A percentile compares a stretch with the other conserved stretches of the same genome.
phyloP scores from a whole-genome alignment of 1,284 basidiomycete species.

The Boletus sp. region DNA sequence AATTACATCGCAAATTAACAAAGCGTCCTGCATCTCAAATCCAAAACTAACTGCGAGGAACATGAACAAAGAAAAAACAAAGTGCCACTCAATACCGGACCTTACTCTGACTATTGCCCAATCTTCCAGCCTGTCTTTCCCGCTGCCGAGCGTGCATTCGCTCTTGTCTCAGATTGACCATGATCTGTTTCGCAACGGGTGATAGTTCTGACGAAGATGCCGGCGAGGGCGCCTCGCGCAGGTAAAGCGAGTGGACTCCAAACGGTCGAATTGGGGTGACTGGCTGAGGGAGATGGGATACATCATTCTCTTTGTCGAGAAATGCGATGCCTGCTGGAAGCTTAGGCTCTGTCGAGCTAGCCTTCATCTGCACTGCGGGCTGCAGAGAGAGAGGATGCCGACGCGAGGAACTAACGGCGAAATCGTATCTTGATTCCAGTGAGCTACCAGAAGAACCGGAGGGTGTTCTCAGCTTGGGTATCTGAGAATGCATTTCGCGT shows the following conservation, averaged over 20 bases:
- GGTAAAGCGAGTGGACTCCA: slow-evolving; percentile 40
- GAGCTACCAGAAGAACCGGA: slow-evolving; percentile 35
- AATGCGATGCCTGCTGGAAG: neutral
- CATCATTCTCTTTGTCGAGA: slow-evolving; percentile 32
- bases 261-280: slow-evolving; percentile 36
- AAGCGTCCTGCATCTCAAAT: slow-evolving; percentile 15
- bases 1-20: slow-evolving; percentile 25
- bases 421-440: slow-evolving; percentile 17
- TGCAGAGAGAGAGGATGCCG: slow-evolving; percentile 15
- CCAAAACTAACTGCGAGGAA: slow-evolving; percentile 17
- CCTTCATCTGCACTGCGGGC: slow-evolving; percentile 8
- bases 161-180: slow-evolving; percentile 63
- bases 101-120: slow-evolving; percentile 37
- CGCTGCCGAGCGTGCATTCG: slow-evolving; percentile 49
- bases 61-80: neutral
- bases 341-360: slow-evolving; percentile 2
- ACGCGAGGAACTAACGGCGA: slow-evolving; percentile 1
- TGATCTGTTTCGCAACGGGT: slow-evolving; percentile 64
- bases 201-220: slow-evolving; percentile 75
- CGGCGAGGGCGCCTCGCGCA: slow-evolving; percentile 52
- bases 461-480: slow-evolving; percentile 35
- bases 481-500: slow-evolving; percentile 30
- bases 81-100: slow-evolving; percentile 31
- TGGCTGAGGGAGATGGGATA: slow-evolving; percentile 38
- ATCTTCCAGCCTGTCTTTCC: slow-evolving; percentile 38